phyloP scores from a whole-genome alignment of 345 rosid genomes.

The Nasturtium officinale region DNA sequence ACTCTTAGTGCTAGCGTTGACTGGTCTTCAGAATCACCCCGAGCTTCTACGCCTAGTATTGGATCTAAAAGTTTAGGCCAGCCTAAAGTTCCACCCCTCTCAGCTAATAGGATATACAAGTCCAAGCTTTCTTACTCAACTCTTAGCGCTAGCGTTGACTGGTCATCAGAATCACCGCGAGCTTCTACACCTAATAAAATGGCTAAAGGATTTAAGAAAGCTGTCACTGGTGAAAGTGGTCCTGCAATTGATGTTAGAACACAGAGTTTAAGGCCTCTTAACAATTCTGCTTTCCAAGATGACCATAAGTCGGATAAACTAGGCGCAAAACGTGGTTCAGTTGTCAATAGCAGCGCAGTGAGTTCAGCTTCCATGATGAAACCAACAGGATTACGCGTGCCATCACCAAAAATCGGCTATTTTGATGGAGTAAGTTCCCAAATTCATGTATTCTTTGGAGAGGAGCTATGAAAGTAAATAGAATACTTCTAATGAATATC shows the following conservation, averaged over 20 bases:
- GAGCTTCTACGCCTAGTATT: constrained; percentile 57
- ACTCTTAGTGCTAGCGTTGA: constrained; percentile 79
- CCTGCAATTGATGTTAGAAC: constrained; percentile 30
- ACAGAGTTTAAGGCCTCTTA: constrained; percentile 43
- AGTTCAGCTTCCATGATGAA: constrained; percentile 48
- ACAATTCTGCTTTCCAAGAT: constrained; percentile 43
- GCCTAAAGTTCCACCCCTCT: constrained; percentile 44
- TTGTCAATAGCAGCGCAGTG: constrained; percentile 40
- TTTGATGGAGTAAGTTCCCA: constrained; percentile 86
- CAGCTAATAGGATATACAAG: constrained; percentile 52
- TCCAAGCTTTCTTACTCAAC: constrained; percentile 47
- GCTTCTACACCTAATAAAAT: constrained; percentile 58
- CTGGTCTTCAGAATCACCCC: constrained; percentile 65
- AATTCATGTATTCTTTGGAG: constrained; percentile 27
- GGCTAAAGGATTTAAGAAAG: constrained; percentile 38
- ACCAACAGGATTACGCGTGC: constrained; percentile 91
- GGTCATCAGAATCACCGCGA: constrained; percentile 66
- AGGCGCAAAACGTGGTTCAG: constrained; percentile 44
- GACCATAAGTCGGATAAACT: constrained; percentile 40
- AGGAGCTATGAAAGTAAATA: background rate
- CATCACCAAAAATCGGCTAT: constrained; percentile 93
- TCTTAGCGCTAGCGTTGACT: constrained; percentile 78
- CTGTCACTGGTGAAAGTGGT: constrained; percentile 15
- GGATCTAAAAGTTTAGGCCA: constrained; percentile 48
- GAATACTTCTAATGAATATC: background rate